Evolutionary conservation across 805 yeast species (phyloP).

Genomic region (Diddensiella santjacobensis): DNA sequence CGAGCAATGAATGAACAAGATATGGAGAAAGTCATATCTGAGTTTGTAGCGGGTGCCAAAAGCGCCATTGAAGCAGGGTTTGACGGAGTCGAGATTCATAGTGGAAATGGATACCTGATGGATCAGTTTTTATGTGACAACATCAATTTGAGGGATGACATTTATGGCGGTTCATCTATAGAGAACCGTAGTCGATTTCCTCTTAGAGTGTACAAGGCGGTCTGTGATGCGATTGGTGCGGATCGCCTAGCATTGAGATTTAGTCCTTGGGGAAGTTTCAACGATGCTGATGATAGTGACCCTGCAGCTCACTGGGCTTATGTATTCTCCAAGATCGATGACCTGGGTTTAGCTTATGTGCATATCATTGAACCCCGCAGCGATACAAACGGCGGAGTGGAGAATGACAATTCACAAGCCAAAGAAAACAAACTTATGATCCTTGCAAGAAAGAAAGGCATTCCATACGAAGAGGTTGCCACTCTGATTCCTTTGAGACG

Average conservation of each 20-base stretch:
- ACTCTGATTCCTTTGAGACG: background rate
- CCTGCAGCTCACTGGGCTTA: constrained; percentile 35
- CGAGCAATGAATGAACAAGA: constrained; percentile 40
- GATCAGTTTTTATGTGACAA: constrained; percentile 44
- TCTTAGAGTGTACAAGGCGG: constrained; percentile 49
- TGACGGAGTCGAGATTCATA: constrained; percentile 64
- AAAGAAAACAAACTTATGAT: background rate
- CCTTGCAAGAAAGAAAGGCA: background rate
- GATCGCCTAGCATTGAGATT: constrained; percentile 35
- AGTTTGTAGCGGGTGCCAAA: constrained; percentile 51
- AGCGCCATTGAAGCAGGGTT: constrained; percentile 51
- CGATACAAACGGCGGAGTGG: background rate
- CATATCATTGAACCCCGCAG: constrained; percentile 38
- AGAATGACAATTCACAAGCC: background rate
- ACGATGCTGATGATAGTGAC: background rate
- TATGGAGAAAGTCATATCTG: constrained; percentile 40
- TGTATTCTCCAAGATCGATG: constrained; percentile 39
- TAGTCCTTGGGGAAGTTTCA: constrained; percentile 35
- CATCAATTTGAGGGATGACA: constrained; percentile 52
- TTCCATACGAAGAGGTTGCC: background rate
- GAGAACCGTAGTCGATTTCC: constrained; percentile 52
- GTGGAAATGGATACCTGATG: constrained; percentile 58
- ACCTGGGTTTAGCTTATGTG: constrained; percentile 39
- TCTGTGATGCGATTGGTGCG: constrained; percentile 50
- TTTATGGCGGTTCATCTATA: constrained; percentile 56